phyloP scores from a whole-genome alignment of 169 alveolate species.

The Cryptosporidium felis region DNA sequence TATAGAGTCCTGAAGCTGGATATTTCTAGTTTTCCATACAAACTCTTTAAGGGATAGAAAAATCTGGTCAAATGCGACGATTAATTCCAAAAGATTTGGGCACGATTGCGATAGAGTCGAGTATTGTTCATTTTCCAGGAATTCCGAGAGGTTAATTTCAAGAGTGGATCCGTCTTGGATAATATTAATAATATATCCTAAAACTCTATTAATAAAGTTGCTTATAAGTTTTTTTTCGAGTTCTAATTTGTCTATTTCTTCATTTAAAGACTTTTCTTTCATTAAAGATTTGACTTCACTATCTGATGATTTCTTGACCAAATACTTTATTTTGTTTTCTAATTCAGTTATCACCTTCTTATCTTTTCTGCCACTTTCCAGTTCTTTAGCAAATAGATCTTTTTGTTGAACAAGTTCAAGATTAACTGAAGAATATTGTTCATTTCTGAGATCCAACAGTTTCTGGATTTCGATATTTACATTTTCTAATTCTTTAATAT shows the following conservation, averaged over 20 bases:
- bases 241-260: neutral
- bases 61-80: neutral
- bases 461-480: slow-evolving; percentile 22
- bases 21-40: neutral
- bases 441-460: slow-evolving; percentile 10
- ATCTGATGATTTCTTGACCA: neutral
- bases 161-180: neutral
- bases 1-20: neutral
- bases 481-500: slow-evolving; percentile 24
- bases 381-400: slow-evolving; percentile 1
- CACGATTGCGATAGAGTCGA: neutral
- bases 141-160: neutral
- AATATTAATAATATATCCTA: neutral
- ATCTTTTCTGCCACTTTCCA: neutral
- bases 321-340: neutral
- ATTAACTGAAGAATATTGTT: neutral
- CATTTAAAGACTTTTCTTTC: neutral
- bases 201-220: neutral
- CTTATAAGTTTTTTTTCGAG: neutral
- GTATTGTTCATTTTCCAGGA: neutral
- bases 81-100: neutral
- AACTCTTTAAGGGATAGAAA: neutral
- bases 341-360: neutral
- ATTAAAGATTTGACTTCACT: neutral
- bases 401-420: slow-evolving; percentile 41